Evolutionary conservation across 257 asterid genomes (phyloP).

Genomic region (Nicotiana noctiflora): DNA sequence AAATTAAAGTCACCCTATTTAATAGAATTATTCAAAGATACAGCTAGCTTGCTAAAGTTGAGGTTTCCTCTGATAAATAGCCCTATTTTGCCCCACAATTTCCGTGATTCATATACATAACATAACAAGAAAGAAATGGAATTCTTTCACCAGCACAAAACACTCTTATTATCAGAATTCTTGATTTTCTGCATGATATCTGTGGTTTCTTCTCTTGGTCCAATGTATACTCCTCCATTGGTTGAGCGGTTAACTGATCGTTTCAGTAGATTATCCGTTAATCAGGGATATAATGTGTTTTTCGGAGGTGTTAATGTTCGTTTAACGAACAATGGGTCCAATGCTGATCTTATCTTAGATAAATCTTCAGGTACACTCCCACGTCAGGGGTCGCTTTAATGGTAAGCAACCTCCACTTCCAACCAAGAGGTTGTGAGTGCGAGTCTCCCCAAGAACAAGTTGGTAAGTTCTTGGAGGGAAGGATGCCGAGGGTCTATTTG

Average conservation of each 20-base stretch:
- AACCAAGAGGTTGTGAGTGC: too few relatives aligned
- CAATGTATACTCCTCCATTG: constrained; percentile 53
- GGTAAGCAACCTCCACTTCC: too few relatives aligned
- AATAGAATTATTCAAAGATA: constrained; percentile 1
- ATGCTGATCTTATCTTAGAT: constrained; percentile 50
- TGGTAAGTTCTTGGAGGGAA: too few relatives aligned
- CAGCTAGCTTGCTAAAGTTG: constrained; percentile 54
- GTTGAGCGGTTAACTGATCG: constrained; percentile 45
- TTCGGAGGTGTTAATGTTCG: constrained; percentile 51
- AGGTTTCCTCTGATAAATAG: neutral
- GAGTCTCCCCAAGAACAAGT: too few relatives aligned
- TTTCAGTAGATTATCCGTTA: constrained; percentile 33
- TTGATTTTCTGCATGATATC: constrained; percentile 11
- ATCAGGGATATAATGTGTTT: constrained; percentile 35
- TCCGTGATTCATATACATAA: neutral
- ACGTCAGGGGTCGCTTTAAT: too few relatives aligned
- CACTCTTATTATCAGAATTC: constrained; percentile 13
- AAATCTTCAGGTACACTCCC: constrained; percentile 52
- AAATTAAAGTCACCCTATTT: neutral
- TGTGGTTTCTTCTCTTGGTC: constrained; percentile 36
- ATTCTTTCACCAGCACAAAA: constrained; percentile 6
- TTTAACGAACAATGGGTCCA: constrained; percentile 42
- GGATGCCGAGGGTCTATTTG: too few relatives aligned
- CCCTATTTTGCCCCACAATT: neutral
- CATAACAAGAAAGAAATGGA: neutral